Percentiles rank a stretch among this genome's conserved stretches.
These are phyloP conservation scores for Oenanthe sinensis DNA, from an alignment of 129 eudicot species.

Conservation along the genomic window DNA sequence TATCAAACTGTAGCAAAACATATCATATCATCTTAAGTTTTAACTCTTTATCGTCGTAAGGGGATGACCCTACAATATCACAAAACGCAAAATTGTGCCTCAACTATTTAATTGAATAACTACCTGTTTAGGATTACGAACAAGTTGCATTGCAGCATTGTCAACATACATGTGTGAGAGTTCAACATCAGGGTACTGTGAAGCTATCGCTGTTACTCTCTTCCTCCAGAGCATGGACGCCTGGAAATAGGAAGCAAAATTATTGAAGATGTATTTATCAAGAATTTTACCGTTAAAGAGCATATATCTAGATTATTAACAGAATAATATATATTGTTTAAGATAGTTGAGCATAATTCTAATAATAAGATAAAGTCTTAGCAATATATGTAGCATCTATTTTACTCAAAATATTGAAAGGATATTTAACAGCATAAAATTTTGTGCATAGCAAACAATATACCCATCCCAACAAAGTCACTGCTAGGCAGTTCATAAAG, in stretches of 20 bases:
- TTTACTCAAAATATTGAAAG: not conserved
- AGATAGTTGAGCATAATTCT: not conserved
- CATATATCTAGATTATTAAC: not conserved
- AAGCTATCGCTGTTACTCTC: constrained; percentile 59
- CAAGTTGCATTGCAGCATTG: constrained; percentile 99
- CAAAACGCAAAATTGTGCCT: not conserved
- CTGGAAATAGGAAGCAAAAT: constrained; percentile 22
- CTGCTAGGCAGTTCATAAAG: not conserved
- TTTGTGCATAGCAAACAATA: not conserved
- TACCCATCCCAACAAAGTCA: not conserved
- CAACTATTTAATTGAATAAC: not conserved
- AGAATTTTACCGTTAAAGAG: not conserved
- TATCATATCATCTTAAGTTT: not conserved
- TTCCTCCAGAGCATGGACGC: constrained; percentile 95
- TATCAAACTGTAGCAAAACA: constrained; percentile 71
- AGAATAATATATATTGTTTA: not conserved
- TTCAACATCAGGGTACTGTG: constrained; percentile 88
- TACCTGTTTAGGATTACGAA: constrained; percentile 92
- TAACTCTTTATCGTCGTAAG: not conserved
- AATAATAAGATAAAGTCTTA: not conserved
- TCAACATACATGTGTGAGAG: constrained; percentile 97
- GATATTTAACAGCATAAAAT: not conserved
- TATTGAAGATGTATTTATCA: not conserved
- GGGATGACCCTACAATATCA: not conserved
- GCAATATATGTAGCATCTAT: not conserved